Conservation (phyloP, 1,284 basidiomycete genomes). For the Xanthoconium separans region DNA sequence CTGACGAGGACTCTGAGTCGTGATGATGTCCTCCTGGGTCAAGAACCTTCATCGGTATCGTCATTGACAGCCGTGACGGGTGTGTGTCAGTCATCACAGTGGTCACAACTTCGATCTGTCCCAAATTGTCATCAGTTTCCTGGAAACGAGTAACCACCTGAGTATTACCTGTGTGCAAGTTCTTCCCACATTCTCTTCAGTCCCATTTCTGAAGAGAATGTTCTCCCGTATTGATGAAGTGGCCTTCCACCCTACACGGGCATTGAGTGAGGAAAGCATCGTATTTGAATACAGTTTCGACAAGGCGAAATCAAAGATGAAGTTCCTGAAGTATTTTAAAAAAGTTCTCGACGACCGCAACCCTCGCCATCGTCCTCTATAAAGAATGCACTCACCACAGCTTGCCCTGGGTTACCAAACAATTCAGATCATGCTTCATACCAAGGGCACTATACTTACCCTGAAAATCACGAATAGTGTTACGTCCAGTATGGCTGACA, state of each 20-base stretch:
- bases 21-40: neutral
- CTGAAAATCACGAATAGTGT: constrained; percentile 2
- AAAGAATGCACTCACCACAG: neutral
- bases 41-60: constrained; percentile 1
- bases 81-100: neutral
- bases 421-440: neutral
- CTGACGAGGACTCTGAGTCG: constrained; percentile 1
- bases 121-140: neutral
- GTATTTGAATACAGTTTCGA: constrained; percentile 57
- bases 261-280: constrained; percentile 54
- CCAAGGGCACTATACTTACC: constrained; percentile 6
- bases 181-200: neutral
- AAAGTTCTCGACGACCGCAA: neutral
- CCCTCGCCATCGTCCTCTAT: neutral
- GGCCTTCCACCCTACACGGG: constrained; percentile 33
- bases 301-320: constrained; percentile 50
- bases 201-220: constrained; percentile 6
- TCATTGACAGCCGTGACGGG: neutral
- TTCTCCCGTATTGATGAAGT: constrained; percentile 1
- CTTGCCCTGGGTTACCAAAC: neutral
- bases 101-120: constrained; percentile 4
- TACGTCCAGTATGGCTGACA: constrained; percentile 14
- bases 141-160: neutral
- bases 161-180: constrained; percentile 8
- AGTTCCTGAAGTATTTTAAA: constrained; percentile 38